Base-by-base conservation (phyloP, 192 early-diverging fungal genomes). In the Gaertneriomyces semiglobifer region DNA sequence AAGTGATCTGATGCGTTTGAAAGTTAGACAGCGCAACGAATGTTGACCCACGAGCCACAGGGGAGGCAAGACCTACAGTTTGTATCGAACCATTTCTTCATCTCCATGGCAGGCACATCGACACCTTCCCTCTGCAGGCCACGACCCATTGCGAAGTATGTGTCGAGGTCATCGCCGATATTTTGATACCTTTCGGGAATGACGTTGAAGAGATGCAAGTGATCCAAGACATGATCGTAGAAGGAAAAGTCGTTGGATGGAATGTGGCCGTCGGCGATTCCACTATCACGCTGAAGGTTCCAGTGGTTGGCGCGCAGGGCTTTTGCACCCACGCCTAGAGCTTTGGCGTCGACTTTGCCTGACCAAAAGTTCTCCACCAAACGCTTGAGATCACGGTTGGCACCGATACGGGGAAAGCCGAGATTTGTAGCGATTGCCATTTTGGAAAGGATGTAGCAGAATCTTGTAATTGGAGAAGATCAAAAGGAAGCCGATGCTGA, bases 11-110 rank as follows among this genome's bases (percentile, higher is more conserved):
- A 20, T 33, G 25, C 25, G 25, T 33, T 33, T 33, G 25, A 33
- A 33, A 33, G 25, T 33, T 33, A 33, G 25, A 1, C 55, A 2
- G 12, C 10, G 55, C 33, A 25, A 5, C 33, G 4, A 38, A 38
- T 57, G 55, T 5, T 5, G 39, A 25, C 12, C n/a, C 5, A 57
- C 39, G 55, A 38, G 55, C 2, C 55, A 25, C 38, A 62, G 7
- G 9, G 7, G 0, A 6, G 16, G 8, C 8, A 44, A 54, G 9
- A 54, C 70, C 53, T 59, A 71, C 70, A 98, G 89, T 98, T 98
- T 69, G 96, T 96, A 78, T 97, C 94, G 75, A 97, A 98, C 93
- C 92, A 98, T 82, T 98, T 98, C 86, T 94, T 94, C 96, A 98
- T 98, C 80, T 97, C 94, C 74, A 93, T 88, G 58, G 95, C 92